phyloP scores from a whole-genome alignment of 345 rosid species.

The Pugionium cornutum region DNA sequence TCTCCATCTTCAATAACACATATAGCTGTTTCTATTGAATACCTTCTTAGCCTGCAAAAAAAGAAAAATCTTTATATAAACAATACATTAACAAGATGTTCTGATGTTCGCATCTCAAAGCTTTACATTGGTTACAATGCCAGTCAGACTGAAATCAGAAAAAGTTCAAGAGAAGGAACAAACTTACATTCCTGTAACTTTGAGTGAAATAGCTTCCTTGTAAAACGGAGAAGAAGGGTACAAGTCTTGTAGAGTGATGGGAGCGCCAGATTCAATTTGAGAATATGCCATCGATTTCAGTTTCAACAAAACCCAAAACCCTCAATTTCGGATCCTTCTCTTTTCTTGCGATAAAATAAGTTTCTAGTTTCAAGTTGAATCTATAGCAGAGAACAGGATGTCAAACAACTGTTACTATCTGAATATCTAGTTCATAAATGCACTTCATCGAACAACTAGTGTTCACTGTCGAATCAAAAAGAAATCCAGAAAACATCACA shows the following conservation, averaged over 20 bases:
- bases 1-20: conserved; percentile 59
- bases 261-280: conserved; percentile 48
- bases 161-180: background rate
- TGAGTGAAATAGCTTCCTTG: conserved; percentile 58
- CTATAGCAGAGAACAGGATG: background rate
- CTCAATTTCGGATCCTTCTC: background rate
- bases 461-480: background rate
- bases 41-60: conserved; percentile 55
- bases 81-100: background rate
- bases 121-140: background rate
- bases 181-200: conserved; percentile 68
- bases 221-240: conserved; percentile 60
- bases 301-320: conserved; percentile 12
- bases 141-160: background rate
- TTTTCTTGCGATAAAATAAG: background rate
- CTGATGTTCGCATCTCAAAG: background rate
- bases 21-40: conserved; percentile 55
- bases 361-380: conserved; percentile 1
- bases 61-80: background rate
- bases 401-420: background rate
- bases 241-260: conserved; percentile 57
- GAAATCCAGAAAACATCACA: too few relatives aligned
- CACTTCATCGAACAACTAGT: conserved; percentile 16
- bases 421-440: background rate
- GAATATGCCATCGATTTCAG: conserved; percentile 42